phyloP scores from a whole-genome alignment of 306 rosid species.

The Leucaena leucocephala region DNA sequence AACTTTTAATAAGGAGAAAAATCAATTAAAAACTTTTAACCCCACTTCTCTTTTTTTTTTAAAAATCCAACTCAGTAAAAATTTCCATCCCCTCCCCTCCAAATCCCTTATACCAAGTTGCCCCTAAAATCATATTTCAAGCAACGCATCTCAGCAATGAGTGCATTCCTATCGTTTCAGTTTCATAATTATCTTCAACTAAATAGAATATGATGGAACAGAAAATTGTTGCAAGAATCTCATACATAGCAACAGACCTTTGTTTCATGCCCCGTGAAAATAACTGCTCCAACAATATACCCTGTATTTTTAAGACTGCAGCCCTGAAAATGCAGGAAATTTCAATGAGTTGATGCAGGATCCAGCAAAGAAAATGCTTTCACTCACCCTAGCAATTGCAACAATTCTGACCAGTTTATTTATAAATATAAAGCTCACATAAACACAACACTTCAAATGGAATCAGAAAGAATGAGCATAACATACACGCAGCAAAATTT shows the following conservation, averaged over 20 bases:
- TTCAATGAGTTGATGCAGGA: constrained; percentile 30
- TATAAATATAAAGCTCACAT: constrained; percentile 26
- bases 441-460: constrained; percentile 29
- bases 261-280: constrained; percentile 95
- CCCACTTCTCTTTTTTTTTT: no score
- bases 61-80: no score
- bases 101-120: no score
- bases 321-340: constrained; percentile 65
- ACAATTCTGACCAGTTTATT: constrained; percentile 18
- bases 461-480: constrained; percentile 22
- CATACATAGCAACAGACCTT: constrained; percentile 62
- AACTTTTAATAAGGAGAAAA: no score
- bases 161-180: no score
- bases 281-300: constrained; percentile 81
- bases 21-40: no score
- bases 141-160: no score
- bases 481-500: constrained; percentile 80
- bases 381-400: constrained; percentile 22
- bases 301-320: constrained; percentile 97
- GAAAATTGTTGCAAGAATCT: background rate
- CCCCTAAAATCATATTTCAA: no score
- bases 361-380: constrained; percentile 31
- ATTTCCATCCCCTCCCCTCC: no score
- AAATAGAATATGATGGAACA: no score
- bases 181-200: no score